Conservation (phyloP, 345 rosid species). For the Zanthoxylum bungeanum region DNA sequence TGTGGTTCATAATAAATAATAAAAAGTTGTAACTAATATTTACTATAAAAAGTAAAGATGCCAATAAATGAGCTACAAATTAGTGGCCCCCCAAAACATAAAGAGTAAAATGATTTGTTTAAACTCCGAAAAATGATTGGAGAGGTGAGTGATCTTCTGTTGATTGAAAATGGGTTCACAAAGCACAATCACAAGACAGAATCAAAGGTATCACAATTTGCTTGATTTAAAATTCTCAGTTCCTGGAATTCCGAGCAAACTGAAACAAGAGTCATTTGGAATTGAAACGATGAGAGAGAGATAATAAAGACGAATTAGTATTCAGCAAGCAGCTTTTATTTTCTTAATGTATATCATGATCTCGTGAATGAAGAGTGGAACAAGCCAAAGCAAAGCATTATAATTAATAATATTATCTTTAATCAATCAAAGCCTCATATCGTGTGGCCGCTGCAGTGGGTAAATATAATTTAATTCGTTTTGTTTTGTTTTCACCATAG, state of each 20-base stretch:
- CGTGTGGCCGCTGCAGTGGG: not conserved
- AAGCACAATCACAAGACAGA: not conserved
- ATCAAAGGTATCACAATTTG: not conserved
- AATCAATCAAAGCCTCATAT: too few species aligned
- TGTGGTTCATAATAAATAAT: too few species aligned
- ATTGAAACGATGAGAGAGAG: not conserved
- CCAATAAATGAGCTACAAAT: not conserved
- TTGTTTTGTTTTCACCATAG: not conserved
- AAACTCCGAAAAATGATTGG: not conserved
- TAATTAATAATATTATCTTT: too few species aligned
- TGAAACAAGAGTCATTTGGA: not conserved
- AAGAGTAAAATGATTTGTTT: not conserved
- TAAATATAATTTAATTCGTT: not conserved
- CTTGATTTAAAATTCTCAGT: not conserved
- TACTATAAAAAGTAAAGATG: too few species aligned
- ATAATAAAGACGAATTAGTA: conserved; percentile 27
- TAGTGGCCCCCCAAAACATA: not conserved
- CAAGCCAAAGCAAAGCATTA: not conserved
- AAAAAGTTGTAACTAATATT: too few species aligned
- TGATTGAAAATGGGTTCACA: not conserved
- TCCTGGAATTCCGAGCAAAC: not conserved
- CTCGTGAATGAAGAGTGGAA: conserved; percentile 18
- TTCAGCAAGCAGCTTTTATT: conserved; percentile 8
- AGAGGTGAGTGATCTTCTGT: too few species aligned
- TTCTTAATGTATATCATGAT: not conserved